Evolutionary conservation across 257 asterid genomes (phyloP).

Genomic region (Salvia rosmarinus): DNA sequence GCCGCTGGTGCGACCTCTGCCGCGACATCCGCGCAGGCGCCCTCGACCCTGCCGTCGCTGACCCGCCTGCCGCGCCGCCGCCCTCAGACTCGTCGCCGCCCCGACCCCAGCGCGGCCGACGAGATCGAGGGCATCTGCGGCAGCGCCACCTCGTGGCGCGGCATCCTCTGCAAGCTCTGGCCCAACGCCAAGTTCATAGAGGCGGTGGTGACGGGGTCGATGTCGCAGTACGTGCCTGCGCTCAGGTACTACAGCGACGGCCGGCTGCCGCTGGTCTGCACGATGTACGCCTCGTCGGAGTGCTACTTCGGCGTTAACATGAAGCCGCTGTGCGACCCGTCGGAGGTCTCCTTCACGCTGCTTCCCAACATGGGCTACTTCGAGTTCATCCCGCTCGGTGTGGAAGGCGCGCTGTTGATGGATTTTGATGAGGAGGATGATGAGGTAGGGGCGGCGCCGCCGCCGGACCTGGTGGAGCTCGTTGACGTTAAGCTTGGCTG

Average conservation of each 20-base stretch:
- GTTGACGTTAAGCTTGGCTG: conserved; percentile 60
- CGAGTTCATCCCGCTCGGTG: conserved; percentile 68
- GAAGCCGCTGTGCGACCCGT: conserved; percentile 61
- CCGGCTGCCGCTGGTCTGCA: conserved; percentile 61
- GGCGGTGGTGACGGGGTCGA: conserved; percentile 84
- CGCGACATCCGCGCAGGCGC: conserved; percentile 58
- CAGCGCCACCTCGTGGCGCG: conserved; percentile 61
- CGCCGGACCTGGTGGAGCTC: conserved; percentile 57
- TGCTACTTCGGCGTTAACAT: conserved; percentile 75
- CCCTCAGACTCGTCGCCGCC: conserved; percentile 43
- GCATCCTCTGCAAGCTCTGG: conserved; percentile 68
- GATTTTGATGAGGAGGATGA: conserved; percentile 55
- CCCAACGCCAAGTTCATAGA: conserved; percentile 74
- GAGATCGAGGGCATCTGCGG: conserved; percentile 65
- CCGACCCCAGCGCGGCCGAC: conserved; percentile 52
- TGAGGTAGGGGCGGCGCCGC: conserved; percentile 40
- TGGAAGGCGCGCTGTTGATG: conserved; percentile 47
- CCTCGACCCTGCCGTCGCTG: conserved; percentile 50
- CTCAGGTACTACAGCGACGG: conserved; percentile 61
- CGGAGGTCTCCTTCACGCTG: conserved; percentile 66
- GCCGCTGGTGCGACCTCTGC: conserved; percentile 63
- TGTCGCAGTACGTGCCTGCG: conserved; percentile 78
- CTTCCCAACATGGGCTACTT: conserved; percentile 78
- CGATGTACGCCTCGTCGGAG: conserved; percentile 80
- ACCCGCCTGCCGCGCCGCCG: conserved; percentile 49